phyloP scores from a whole-genome alignment of 2,329 filamentous ascomycete species.

The Clarireedia sp. region DNA sequence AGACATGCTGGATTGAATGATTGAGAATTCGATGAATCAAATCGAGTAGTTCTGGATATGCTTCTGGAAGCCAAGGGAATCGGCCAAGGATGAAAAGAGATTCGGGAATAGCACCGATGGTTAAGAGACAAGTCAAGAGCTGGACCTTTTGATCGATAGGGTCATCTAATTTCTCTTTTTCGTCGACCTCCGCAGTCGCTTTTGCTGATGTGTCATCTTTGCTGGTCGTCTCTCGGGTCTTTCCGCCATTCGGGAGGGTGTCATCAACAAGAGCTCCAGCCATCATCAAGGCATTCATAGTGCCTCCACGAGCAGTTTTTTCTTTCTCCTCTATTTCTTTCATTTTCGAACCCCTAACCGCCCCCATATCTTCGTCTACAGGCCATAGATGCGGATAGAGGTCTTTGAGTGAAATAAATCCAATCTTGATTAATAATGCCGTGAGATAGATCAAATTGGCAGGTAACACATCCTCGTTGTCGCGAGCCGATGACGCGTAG shows the following conservation, averaged over 20 bases:
- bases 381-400: conserved; percentile 90
- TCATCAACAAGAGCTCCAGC: conserved; percentile 86
- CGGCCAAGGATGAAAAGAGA: conserved; percentile 85
- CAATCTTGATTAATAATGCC: conserved; percentile 89
- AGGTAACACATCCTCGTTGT: conserved; percentile 69
- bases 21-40: conserved; percentile 80
- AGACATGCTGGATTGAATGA: conserved; percentile 72
- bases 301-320: conserved; percentile 55
- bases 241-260: conserved; percentile 43
- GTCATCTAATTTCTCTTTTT: conserved; percentile 52
- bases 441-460: conserved; percentile 90
- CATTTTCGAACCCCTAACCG: conserved; percentile 58
- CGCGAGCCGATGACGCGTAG: conserved; percentile 74
- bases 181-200: conserved; percentile 37
- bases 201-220: conserved; percentile 42
- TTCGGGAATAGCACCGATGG: conserved; percentile 88
- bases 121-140: conserved; percentile 75
- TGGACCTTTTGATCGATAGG: conserved; percentile 82
- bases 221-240: conserved; percentile 43
- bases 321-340: conserved; percentile 76
- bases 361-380: conserved; percentile 72
- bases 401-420: conserved; percentile 87
- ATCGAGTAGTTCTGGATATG: conserved; percentile 72
- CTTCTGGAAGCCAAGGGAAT: conserved; percentile 86
- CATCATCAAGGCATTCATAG: conserved; percentile 75